These are phyloP conservation scores for Aurantiochytrium sp. DNA, from an alignment of 108 stramenopile genomes.

Conservation along the genomic window DNA sequence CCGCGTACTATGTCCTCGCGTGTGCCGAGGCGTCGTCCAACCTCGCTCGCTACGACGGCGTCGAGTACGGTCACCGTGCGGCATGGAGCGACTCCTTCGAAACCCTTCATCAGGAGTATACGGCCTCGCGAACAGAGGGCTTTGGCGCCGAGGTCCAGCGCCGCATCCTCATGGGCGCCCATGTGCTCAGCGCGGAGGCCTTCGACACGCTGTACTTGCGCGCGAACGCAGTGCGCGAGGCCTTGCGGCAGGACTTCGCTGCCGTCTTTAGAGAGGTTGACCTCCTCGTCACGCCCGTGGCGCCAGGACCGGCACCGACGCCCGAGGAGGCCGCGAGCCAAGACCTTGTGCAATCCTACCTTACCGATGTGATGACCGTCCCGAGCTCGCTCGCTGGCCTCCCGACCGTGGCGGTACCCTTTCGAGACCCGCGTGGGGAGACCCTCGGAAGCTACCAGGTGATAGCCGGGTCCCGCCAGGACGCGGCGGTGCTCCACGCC, in stretches of 20 bases:
- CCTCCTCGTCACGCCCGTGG: background rate
- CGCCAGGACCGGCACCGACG: background rate
- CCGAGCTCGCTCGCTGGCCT: slow-evolving; percentile 50
- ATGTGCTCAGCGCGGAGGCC: slow-evolving; percentile 43
- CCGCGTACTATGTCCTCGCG: slow-evolving; percentile 90
- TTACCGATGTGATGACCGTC: slow-evolving; percentile 49
- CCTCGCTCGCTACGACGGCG: slow-evolving; percentile 89
- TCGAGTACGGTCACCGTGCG: slow-evolving; percentile 70
- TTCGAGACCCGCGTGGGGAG: too few relatives aligned
- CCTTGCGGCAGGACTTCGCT: slow-evolving; percentile 35
- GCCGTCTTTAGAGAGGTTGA: slow-evolving; percentile 34
- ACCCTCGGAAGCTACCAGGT: too few relatives aligned
- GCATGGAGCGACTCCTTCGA: slow-evolving; percentile 27
- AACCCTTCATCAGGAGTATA: background rate
- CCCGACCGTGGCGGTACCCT: slow-evolving; percentile 46
- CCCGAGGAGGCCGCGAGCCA: background rate
- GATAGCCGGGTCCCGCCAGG: too few relatives aligned
- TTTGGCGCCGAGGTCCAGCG: slow-evolving; percentile 48
- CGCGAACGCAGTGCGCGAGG: slow-evolving; percentile 37
- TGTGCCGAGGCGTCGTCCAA: slow-evolving; percentile 94
- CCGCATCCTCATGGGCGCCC: slow-evolving; percentile 45
- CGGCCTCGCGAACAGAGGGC: background rate
- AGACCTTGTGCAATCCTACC: slow-evolving; percentile 25
- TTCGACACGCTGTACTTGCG: slow-evolving; percentile 41
- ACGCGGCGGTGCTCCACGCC: too few relatives aligned